Evolutionary conservation across 306 rosid species (phyloP), one percentile per base, ranked within the genome.

Genomic region (Hippophae rhamnoides): DNA sequence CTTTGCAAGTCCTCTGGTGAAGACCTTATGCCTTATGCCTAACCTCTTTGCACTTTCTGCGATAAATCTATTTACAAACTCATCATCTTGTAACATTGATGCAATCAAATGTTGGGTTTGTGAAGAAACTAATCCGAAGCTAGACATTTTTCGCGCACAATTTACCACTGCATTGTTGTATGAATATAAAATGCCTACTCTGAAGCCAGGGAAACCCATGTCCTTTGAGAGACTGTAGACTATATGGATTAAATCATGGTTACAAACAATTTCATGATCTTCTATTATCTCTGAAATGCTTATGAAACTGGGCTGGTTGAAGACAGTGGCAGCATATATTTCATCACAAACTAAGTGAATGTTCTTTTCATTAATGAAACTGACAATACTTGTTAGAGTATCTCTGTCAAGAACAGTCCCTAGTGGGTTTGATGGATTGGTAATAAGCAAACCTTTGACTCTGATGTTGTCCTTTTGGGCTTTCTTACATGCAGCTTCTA

Each of bases 181-280:
- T 0, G 96, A 88, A 51, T 88, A 88, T 44, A 88, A 71, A 54
- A 85, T 82, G 6, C 96, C 90, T 13, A 85, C 84, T 46, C 96
- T 73, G 12, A 88, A 88, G 6, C 96, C 94, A 1, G 94, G 96
- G 73, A 88, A 78, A 2, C 96, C 96, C 81, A 88, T 71, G 58
- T 85, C 94, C 59, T 88, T 88, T 1, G 96, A 88, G 43, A 88
- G 96, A 54, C 96, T 88, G 38, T 82, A 88, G 49, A 88, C 94
- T 10, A 88, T 79, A 80, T 88, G 96, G 70, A 88, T 59, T 23
- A 88, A 79, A 65, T 82, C 72, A 1, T 13, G 71, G 74, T 90
- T 79, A 58, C 88, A 84, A 25, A 67, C 68, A 0, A 79, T 69
- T 8, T 69, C 74, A 26, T 31, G 2, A 31, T 82, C 83, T 58